Evolutionary conservation across 129 eudicot species (phyloP).

Genomic region (Centrapalus pauciflorus): DNA sequence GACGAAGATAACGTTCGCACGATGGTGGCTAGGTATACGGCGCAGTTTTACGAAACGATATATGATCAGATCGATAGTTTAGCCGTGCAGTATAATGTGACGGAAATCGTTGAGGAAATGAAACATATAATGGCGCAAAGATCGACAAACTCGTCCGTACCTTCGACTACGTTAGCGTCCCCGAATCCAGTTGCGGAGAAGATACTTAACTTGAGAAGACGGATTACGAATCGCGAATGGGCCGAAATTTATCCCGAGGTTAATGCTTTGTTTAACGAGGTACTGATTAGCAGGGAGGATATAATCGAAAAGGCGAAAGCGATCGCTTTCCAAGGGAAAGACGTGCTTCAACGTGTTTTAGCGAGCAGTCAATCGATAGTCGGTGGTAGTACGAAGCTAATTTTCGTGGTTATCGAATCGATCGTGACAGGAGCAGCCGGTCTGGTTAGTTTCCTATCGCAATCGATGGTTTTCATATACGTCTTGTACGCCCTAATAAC

Average conservation of each 20-base stretch:
- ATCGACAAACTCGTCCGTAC: constrained; percentile 38
- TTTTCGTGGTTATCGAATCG: constrained; percentile 53
- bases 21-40: constrained; percentile 65
- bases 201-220: constrained; percentile 56
- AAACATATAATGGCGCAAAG: constrained; percentile 64
- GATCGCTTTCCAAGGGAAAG: constrained; percentile 73
- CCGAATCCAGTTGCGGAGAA: constrained; percentile 74
- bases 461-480: constrained; percentile 84
- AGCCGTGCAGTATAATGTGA: constrained; percentile 82
- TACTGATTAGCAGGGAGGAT: constrained; percentile 55
- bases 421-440: constrained; percentile 91
- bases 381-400: constrained; percentile 67
- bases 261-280: constrained; percentile 59
- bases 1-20: constrained; percentile 65
- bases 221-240: constrained; percentile 73
- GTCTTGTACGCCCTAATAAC: constrained; percentile 89
- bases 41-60: constrained; percentile 67
- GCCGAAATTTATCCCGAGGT: constrained; percentile 60
- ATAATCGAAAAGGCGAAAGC: constrained; percentile 78
- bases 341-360: constrained; percentile 68
- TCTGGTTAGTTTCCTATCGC: constrained; percentile 70
- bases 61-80: constrained; percentile 71
- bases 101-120: constrained; percentile 75
- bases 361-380: constrained; percentile 62
- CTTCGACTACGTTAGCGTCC: constrained; percentile 37